Percentiles rank a stretch among this genome's conserved stretches.
Conservation (phyloP, 371 early-diverging fungal species). For the Umbelopsis sp. region DNA sequence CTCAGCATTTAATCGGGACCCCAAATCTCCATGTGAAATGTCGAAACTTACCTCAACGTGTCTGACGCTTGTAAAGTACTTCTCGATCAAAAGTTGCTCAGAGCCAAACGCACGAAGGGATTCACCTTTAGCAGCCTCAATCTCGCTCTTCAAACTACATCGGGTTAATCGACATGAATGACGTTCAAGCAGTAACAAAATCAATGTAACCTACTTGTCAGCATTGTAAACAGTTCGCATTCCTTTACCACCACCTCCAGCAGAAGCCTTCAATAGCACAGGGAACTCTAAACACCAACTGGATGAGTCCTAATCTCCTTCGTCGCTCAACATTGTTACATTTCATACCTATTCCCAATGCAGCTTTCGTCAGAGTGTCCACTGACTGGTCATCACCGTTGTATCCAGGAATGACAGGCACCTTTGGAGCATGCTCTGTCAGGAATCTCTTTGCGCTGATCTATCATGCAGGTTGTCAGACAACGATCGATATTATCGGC, state of each 20-base stretch:
- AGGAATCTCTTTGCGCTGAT: conserved; percentile 76
- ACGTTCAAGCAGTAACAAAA: not conserved
- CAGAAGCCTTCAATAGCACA: conserved; percentile 87
- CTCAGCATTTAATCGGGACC: not conserved
- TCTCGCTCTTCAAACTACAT: conserved; percentile 75
- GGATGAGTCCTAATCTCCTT: too few relatives aligned
- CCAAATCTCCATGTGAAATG: conserved; percentile 7
- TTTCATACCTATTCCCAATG: conserved; percentile 50
- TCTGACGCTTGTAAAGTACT: conserved; percentile 88
- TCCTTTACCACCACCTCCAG: conserved; percentile 94
- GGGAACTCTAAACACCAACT: conserved; percentile 71
- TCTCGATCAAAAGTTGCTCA: conserved; percentile 88
- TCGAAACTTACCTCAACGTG: conserved; percentile 78
- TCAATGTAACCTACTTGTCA: conserved; percentile 38
- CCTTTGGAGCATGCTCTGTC: conserved; percentile 62
- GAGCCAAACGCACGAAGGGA: conserved; percentile 90
- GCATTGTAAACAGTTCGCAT: conserved; percentile 73
- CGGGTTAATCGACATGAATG: too few relatives aligned
- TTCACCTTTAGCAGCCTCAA: conserved; percentile 85
- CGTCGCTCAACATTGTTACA: too few relatives aligned
- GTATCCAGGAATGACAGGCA: conserved; percentile 90
- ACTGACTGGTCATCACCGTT: conserved; percentile 78
- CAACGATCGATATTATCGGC: not conserved
- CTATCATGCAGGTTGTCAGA: conserved; percentile 32
- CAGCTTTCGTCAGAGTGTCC: conserved; percentile 54